Conservation (phyloP, 495 filamentous ascomycete species). For the Aspergillus baeticus region DNA sequence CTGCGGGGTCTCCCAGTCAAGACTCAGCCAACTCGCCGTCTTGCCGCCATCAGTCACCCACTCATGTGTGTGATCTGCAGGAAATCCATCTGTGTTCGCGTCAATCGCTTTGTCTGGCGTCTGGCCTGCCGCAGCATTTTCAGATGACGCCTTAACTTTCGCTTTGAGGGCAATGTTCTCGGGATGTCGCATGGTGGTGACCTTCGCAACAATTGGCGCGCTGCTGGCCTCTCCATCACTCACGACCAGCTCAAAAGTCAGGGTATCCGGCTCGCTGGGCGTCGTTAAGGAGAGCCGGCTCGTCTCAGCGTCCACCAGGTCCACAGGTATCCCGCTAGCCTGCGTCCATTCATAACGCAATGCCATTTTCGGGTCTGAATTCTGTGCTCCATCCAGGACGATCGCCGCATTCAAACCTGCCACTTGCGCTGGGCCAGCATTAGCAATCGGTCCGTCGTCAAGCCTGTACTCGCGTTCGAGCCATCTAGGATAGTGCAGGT, state of each 20-base stretch:
- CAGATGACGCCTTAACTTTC: constrained; percentile 10
- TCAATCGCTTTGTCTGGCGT: constrained; percentile 10
- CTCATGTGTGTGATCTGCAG: not conserved
- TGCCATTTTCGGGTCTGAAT: not conserved
- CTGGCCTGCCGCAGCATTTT: not conserved
- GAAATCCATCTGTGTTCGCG: not conserved
- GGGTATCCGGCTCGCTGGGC: not conserved
- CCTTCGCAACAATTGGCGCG: not conserved
- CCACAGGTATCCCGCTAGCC: not conserved
- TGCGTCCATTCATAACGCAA: constrained; percentile 9
- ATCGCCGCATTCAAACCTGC: not conserved
- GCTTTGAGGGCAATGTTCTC: constrained; percentile 5
- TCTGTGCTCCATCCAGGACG: constrained; percentile 4
- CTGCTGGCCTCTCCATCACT: not conserved
- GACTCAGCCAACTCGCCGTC: constrained; percentile 6
- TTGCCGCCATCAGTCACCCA: constrained; percentile 9
- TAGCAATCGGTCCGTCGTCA: not conserved
- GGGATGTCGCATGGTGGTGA: not conserved
- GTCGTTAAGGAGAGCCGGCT: not conserved
- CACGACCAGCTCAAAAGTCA: constrained; percentile 9
- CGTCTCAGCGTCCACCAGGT: not conserved
- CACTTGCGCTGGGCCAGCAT: not conserved
- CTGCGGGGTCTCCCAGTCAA: constrained; percentile 9
- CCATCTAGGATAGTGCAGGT: constrained; percentile 2
- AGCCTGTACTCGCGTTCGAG: not conserved